phyloP scores from a whole-genome alignment of 2,329 filamentous ascomycete species.

The Lecanosticta acicola region DNA sequence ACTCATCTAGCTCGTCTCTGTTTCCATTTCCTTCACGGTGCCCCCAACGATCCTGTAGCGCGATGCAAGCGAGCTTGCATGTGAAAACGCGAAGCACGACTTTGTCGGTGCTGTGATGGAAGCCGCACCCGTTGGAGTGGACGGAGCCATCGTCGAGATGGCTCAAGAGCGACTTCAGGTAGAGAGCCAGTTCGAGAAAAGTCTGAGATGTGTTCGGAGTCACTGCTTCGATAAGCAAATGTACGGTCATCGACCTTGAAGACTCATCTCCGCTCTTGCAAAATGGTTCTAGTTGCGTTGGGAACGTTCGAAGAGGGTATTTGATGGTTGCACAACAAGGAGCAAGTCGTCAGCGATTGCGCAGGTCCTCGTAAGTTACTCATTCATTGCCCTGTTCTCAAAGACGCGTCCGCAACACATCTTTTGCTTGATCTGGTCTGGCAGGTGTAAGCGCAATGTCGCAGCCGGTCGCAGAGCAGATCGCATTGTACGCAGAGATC shows the following conservation, averaged over 20 bases:
- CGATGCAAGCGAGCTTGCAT: conserved; percentile 12
- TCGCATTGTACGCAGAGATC: conserved; percentile 67
- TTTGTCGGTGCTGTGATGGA: conserved; percentile 7
- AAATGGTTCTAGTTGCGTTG: conserved; percentile 15
- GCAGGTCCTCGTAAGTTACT: neutral
- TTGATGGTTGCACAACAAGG: conserved; percentile 9
- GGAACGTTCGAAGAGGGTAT: conserved; percentile 11
- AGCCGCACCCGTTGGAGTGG: neutral
- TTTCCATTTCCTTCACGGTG: conserved; percentile 60
- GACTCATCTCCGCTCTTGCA: conserved; percentile 12
- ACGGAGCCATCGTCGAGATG: conserved; percentile 14
- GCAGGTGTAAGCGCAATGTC: conserved; percentile 61
- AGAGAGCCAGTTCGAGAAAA: conserved; percentile 16
- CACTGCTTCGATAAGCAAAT: too few species aligned
- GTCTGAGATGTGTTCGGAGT: conserved; percentile 1
- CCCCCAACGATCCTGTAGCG: conserved; percentile 18
- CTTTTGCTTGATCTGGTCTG: too few species aligned
- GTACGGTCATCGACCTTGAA: conserved; percentile 1
- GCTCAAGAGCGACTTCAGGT: conserved; percentile 16
- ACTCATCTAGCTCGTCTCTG: conserved; percentile 53
- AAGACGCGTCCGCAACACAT: conserved; percentile 11
- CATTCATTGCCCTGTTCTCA: neutral
- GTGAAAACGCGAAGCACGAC: conserved; percentile 17
- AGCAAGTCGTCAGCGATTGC: conserved; percentile 16
- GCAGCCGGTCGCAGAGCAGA: conserved; percentile 61